Conservation (phyloP, 2,329 filamentous ascomycete species). For the Exophiala sp. region DNA sequence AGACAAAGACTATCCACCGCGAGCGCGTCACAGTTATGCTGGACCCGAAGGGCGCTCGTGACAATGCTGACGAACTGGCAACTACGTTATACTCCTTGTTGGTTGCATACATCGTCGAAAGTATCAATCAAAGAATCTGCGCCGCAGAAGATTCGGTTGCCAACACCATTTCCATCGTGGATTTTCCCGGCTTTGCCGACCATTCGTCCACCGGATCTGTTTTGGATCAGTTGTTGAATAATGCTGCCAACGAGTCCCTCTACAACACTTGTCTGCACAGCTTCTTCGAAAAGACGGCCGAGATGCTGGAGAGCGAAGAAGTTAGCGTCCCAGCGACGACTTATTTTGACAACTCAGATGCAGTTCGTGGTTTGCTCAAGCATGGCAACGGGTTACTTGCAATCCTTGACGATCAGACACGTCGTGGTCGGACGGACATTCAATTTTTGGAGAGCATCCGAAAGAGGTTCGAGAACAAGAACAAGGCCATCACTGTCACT, state of each 20-base stretch:
- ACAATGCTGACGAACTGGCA: constrained; percentile 89
- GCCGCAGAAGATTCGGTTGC: constrained; percentile 79
- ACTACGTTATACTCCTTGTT: constrained; percentile 88
- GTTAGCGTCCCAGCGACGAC: constrained; percentile 83
- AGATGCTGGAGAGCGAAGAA: constrained; percentile 89
- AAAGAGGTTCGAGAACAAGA: constrained; percentile 92
- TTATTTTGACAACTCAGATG: constrained; percentile 97
- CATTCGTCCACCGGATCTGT: constrained; percentile 74
- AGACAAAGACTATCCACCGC: constrained; percentile 91
- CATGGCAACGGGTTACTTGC: constrained; percentile 85
- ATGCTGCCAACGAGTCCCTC: constrained; percentile 83
- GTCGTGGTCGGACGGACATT: constrained; percentile 77
- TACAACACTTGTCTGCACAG: constrained; percentile 92
- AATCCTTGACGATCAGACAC: constrained; percentile 93
- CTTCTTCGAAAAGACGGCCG: constrained; percentile 92
- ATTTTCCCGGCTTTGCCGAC: constrained; percentile 93
- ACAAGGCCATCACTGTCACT: constrained; percentile 76
- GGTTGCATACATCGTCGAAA: constrained; percentile 89
- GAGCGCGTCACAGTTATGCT: constrained; percentile 99
- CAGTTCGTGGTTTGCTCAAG: constrained; percentile 85
- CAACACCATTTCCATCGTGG: constrained; percentile 91
- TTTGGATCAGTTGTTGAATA: constrained; percentile 89
- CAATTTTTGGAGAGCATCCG: constrained; percentile 86
- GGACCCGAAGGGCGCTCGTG: constrained; percentile 80
- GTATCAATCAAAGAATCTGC: constrained; percentile 82